Conservation (phyloP, 2,329 filamentous ascomycete species). For the Penicillium expansum region DNA sequence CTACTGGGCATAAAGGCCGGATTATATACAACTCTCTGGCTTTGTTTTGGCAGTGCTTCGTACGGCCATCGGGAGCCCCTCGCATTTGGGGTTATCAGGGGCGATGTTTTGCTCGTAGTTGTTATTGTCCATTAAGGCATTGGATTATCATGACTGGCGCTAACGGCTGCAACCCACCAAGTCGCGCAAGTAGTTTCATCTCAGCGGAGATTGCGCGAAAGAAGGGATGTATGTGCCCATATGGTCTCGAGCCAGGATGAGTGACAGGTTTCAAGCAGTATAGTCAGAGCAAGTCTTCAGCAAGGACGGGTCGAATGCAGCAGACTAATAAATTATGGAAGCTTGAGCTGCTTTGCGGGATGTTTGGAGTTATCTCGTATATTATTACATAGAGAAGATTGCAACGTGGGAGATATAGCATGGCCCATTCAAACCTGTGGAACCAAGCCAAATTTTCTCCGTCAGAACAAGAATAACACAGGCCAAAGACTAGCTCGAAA, state of each 20-base stretch:
- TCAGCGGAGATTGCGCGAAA: constrained; percentile 2
- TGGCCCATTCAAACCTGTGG: not conserved
- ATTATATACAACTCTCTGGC: constrained; percentile 26
- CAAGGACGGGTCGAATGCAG: not conserved
- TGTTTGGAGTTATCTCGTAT: not conserved
- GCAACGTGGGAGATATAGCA: not conserved
- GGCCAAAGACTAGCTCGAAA: not conserved
- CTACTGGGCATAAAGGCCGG: not conserved
- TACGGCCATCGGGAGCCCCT: constrained; percentile 13
- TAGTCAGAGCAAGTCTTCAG: not conserved
- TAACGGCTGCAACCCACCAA: constrained; percentile 2
- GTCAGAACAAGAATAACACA: not conserved
- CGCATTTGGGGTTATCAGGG: constrained; percentile 16
- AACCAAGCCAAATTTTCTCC: not conserved
- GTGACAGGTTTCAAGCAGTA: not conserved
- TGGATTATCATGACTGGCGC: constrained; percentile 11
- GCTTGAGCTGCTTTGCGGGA: not conserved
- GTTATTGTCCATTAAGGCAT: constrained; percentile 3
- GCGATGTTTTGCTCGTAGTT: constrained; percentile 6
- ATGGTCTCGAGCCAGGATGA: constrained; percentile 11
- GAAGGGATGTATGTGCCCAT: constrained; percentile 16
- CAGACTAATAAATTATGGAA: not conserved
- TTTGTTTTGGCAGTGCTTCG: constrained; percentile 14
- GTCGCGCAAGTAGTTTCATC: constrained; percentile 1
- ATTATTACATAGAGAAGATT: not conserved